Percentiles rank a stretch among this genome's conserved stretches.
Conservation (phyloP, 2,329 filamentous ascomycete species). For the Colletotrichum graminicola region DNA sequence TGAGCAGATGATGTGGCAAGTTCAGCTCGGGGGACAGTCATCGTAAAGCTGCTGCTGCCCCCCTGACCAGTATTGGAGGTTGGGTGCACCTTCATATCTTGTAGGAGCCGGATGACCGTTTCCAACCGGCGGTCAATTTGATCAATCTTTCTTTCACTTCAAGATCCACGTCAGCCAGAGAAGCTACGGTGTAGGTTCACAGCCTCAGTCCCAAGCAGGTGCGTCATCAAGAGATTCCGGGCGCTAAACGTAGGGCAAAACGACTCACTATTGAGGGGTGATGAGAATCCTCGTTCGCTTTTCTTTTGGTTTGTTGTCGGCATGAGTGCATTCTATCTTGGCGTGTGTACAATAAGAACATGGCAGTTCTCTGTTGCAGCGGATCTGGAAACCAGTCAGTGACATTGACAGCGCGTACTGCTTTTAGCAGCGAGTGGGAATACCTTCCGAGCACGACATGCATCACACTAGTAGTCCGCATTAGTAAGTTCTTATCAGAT, state of each 20-base stretch:
- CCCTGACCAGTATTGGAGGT: slow-evolving; percentile 23
- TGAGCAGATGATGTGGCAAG: not conserved
- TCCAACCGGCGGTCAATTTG: slow-evolving; percentile 54
- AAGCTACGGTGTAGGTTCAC: too few relatives aligned
- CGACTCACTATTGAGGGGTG: slow-evolving; percentile 54
- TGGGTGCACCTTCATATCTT: slow-evolving; percentile 50
- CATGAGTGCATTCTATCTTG: slow-evolving; percentile 54
- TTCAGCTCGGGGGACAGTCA: slow-evolving; percentile 12
- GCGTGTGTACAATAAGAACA: slow-evolving; percentile 53
- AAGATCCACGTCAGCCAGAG: not conserved
- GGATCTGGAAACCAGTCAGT: slow-evolving; percentile 46
- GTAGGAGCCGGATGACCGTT: slow-evolving; percentile 50
- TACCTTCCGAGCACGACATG: slow-evolving; percentile 51
- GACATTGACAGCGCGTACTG: not conserved
- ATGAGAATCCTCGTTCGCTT: slow-evolving; percentile 54
- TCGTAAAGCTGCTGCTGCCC: not conserved
- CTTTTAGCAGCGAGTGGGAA: not conserved
- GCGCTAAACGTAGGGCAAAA: not conserved
- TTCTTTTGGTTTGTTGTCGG: slow-evolving; percentile 50
- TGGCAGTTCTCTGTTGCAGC: slow-evolving; percentile 54
- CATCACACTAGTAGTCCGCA: slow-evolving; percentile 47
- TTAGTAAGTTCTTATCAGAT: not conserved
- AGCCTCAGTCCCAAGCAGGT: not conserved
- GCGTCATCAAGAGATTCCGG: too few relatives aligned
- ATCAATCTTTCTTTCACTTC: slow-evolving; percentile 55